phyloP scores from a whole-genome alignment of 768 basidiomycete genomes.

The Serendipita indica region DNA sequence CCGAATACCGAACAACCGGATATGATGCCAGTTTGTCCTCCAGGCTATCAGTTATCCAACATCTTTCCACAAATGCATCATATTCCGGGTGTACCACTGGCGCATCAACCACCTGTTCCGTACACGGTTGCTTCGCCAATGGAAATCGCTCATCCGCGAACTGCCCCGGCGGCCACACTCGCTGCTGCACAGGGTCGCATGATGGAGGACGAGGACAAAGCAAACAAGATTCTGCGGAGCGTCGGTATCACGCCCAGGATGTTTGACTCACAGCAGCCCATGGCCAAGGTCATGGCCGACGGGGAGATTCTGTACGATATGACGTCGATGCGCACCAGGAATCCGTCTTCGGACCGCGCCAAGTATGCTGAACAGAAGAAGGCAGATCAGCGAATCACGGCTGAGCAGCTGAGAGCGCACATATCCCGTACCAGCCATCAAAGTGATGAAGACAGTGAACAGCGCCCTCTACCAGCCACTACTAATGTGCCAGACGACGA shows the following conservation, averaged over 20 bases:
- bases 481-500: too few relatives aligned
- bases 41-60: neutral
- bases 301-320: neutral
- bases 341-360: too few relatives aligned
- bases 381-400: too few relatives aligned
- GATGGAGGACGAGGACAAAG: neutral
- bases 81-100: neutral
- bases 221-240: neutral
- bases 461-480: too few relatives aligned
- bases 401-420: too few relatives aligned
- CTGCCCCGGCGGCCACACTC: neutral
- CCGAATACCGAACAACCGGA: neutral
- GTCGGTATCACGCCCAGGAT: neutral
- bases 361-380: too few relatives aligned
- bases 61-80: neutral
- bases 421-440: too few relatives aligned
- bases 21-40: neutral
- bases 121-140: neutral
- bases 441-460: too few relatives aligned
- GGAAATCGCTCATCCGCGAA: neutral
- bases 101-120: neutral
- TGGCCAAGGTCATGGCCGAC: neutral
- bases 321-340: too few relatives aligned
- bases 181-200: neutral
- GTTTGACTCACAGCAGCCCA: neutral